Percentiles rank a stretch among this genome's conserved stretches.
Conservation (phyloP, 2,329 filamentous ascomycete genomes). For the Ceratocystis eucalypticola region DNA sequence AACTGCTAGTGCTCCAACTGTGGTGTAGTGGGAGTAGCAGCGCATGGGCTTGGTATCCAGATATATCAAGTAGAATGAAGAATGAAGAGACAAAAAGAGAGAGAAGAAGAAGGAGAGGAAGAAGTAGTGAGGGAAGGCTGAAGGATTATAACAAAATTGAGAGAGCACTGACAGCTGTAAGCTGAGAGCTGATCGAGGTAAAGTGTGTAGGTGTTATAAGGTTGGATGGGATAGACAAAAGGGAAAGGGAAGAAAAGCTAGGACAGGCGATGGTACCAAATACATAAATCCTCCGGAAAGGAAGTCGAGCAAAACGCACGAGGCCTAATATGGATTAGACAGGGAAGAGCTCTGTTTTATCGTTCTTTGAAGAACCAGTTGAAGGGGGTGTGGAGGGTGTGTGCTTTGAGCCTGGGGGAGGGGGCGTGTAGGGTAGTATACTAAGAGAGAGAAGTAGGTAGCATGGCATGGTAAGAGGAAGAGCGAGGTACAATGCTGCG, state of each 20-base stretch:
- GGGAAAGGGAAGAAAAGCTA: conserved; percentile 11
- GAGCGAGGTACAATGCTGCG: neutral
- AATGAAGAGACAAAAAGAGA: neutral
- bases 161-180: conserved; percentile 12
- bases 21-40: neutral
- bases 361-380: conserved; percentile 10
- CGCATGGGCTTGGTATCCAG: neutral
- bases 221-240: conserved; percentile 11
- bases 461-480: conserved; percentile 3
- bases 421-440: neutral
- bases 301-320: conserved; percentile 8
- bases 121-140: conserved; percentile 8
- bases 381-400: conserved; percentile 7
- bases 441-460: neutral
- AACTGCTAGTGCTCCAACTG: neutral
- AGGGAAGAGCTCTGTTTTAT: conserved; percentile 13
- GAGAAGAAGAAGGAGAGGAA: conserved; percentile 3
- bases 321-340: conserved; percentile 11
- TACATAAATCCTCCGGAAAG: conserved; percentile 12
- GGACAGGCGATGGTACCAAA: conserved; percentile 12
- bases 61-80: conserved; percentile 4
- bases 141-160: conserved; percentile 12
- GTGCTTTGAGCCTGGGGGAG: neutral
- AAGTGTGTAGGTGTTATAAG: conserved; percentile 10
- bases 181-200: conserved; percentile 9